Evolutionary conservation across 306 rosid genomes (phyloP).

Genomic region (Quercus aquifolioides): DNA sequence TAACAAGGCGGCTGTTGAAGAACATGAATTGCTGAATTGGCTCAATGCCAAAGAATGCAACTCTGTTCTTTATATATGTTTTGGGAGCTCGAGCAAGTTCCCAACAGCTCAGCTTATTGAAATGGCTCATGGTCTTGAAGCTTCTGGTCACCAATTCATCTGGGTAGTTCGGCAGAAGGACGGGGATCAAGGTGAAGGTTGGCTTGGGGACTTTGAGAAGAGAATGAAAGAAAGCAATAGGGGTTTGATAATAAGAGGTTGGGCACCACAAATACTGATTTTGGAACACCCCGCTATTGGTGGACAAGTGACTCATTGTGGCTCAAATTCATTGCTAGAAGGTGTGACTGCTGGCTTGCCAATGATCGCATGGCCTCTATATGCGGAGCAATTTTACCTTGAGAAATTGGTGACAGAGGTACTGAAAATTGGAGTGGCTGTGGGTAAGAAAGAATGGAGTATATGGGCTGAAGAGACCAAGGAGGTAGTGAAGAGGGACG

Average conservation of each 20-base stretch:
- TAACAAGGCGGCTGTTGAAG: neutral
- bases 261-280: neutral
- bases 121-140: constrained; percentile 1
- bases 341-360: neutral
- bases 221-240: neutral
- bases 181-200: neutral
- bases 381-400: neutral
- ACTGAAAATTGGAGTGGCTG: neutral
- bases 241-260: neutral
- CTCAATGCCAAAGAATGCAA: constrained; percentile 18
- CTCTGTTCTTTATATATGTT: constrained; percentile 17
- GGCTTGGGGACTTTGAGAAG: neutral
- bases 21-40: constrained; percentile 34
- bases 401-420: neutral
- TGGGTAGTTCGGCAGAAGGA: neutral
- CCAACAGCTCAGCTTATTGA: constrained; percentile 8
- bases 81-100: constrained; percentile 6
- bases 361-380: neutral
- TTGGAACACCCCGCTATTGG: neutral
- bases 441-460: neutral
- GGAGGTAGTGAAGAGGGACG: neutral
- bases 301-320: neutral
- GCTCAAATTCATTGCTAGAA: neutral
- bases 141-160: neutral
- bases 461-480: neutral